A percentile compares a stretch with the other conserved stretches of the same genome.
Evolutionary conservation across 1,284 basidiomycete species (phyloP).

Genomic region (Leccinum subrobustum): DNA sequence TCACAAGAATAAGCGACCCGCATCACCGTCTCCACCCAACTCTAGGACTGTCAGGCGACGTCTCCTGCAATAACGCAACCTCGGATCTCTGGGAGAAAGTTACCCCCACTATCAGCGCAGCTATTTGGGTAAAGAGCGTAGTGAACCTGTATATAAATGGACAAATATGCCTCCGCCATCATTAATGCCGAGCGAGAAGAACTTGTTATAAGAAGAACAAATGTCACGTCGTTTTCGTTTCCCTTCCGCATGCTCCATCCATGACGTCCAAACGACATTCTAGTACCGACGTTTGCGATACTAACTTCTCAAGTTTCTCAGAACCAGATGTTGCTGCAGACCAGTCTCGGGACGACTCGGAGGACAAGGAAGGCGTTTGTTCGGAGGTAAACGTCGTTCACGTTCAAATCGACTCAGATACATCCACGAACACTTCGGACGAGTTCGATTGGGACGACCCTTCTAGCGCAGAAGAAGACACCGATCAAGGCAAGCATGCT

Average conservation of each 20-base stretch:
- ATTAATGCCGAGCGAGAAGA: not conserved
- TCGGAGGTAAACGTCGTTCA: constrained; percentile 4
- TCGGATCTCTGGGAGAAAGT: not conserved
- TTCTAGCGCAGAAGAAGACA: constrained; percentile 15
- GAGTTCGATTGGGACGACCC: constrained; percentile 74
- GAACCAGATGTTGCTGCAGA: not conserved
- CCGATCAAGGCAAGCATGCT: constrained; percentile 30
- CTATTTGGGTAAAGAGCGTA: not conserved
- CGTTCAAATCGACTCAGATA: constrained; percentile 44
- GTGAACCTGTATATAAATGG: constrained; percentile 9
- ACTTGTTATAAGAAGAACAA: constrained; percentile 6
- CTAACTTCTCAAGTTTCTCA: constrained; percentile 1
- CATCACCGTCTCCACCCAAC: constrained; percentile 8
- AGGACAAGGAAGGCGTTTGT: constrained; percentile 7
- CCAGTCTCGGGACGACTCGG: constrained; percentile 5
- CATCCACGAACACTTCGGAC: constrained; percentile 61
- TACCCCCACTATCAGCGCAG: not conserved
- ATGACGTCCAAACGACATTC: constrained; percentile 21
- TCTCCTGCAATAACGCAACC: constrained; percentile 10
- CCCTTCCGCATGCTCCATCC: constrained; percentile 3
- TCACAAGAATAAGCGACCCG: constrained; percentile 18
- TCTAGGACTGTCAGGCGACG: constrained; percentile 15
- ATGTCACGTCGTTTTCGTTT: not conserved
- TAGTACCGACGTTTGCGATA: constrained; percentile 1
- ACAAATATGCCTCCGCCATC: not conserved